Evolutionary conservation across 805 yeast species (phyloP), one percentile per base, ranked within the genome.

Genomic region (Candida boidinii): DNA sequence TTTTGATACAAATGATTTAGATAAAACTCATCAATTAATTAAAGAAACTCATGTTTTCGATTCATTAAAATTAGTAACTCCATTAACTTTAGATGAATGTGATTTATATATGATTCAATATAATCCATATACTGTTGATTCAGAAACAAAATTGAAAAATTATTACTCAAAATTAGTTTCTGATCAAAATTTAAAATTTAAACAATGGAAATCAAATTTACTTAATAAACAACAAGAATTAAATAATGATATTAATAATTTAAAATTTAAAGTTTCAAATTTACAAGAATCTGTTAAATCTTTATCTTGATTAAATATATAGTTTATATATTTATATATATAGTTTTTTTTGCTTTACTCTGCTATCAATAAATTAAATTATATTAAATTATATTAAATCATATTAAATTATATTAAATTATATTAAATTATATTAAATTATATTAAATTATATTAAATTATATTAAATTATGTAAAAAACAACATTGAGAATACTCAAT

Each of bases 181-280:
- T 11, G 35, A 46, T 4, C 79, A 79, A 47, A 84, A 78, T 39
- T 56, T 49, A 29, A 67, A 70, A 39, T 78, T 79, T 41, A 70
- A 69, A 46, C 74, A 68, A 21, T 77, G 85, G 84, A 76, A 76
- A 46, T 55, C 53, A 35, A 70, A 70, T 0, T 56, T 81, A 30
- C 61, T 69, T 31, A 62, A 60, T 14, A 70, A 70, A 45, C 87
- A 80, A 52, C 60, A 57, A n/a, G 52, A 53, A 33, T 68, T 73
- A 41, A 79, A 79, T 43, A 52, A 59, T 28, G 80, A 72, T 34
- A 66, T 80, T 36, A 75, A 69, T 35, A 47, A 42, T 9, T 39
- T 60, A 30, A 68, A 68, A 39, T 44, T 45, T 12, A 44, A 54
- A 16, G 51, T 70, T 23, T 46, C 62, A 12, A 37, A 44, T 19